Evolutionary conservation across 1,284 basidiomycete genomes (phyloP).

Genomic region (Leccinum pachyderme): DNA sequence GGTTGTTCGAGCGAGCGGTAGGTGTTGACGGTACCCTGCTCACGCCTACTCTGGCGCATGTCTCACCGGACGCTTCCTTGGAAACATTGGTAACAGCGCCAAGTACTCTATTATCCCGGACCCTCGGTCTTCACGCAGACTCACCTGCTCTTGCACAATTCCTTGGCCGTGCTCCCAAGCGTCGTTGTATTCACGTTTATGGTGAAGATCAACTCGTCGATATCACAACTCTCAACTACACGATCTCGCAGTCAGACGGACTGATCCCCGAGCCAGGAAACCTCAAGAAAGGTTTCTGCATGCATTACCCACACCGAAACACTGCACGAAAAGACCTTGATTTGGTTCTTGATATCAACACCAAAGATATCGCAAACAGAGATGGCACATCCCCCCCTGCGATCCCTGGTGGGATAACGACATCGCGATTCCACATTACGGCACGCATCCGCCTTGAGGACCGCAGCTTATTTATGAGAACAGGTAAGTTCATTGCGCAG

Average conservation of each 20-base stretch:
- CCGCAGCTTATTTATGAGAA: constrained; percentile 58
- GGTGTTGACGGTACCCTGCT: constrained; percentile 37
- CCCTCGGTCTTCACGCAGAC: constrained; percentile 67
- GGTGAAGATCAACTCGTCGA: constrained; percentile 48
- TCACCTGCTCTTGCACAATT: constrained; percentile 70
- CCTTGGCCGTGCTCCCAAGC: constrained; percentile 56
- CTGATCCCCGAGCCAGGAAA: constrained; percentile 5
- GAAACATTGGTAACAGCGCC: constrained; percentile 8
- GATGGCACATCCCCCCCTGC: constrained; percentile 2
- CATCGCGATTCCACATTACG: constrained; percentile 66
- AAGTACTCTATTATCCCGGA: constrained; percentile 51
- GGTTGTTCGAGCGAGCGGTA: constrained; percentile 70
- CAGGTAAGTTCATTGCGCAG: constrained; percentile 39
- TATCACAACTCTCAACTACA: constrained; percentile 10
- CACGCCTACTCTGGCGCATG: constrained; percentile 8
- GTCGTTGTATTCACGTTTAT: constrained; percentile 55
- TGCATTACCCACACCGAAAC: constrained; percentile 48
- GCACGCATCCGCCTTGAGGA: constrained; percentile 62
- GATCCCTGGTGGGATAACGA: constrained; percentile 21
- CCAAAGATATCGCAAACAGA: neutral
- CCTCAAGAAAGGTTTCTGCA: constrained; percentile 35
- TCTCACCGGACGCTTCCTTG: constrained; percentile 1
- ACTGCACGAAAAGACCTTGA: constrained; percentile 38
- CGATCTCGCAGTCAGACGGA: constrained; percentile 1
- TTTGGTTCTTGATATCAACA: constrained; percentile 17